Evolutionary conservation across 2,329 filamentous ascomycete species (phyloP).

Genomic region (Keithomyces neogunnii): DNA sequence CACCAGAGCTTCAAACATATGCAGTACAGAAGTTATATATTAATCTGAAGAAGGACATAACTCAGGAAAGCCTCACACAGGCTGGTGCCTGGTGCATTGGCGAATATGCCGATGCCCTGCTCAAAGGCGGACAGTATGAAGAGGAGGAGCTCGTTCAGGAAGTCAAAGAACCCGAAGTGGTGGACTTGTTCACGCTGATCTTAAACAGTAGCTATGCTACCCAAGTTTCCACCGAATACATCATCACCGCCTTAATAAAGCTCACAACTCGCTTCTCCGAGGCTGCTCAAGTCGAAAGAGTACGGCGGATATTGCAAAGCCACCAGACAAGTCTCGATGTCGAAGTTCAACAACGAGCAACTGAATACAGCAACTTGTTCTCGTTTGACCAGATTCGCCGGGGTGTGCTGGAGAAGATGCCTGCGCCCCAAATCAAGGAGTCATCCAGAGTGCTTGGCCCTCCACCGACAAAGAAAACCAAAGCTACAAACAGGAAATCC

Average conservation of each 20-base stretch:
- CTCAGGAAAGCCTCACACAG: constrained; percentile 88
- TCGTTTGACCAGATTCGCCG: constrained; percentile 76
- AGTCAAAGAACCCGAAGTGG: constrained; percentile 80
- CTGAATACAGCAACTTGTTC: constrained; percentile 95
- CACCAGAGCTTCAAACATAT: constrained; percentile 90
- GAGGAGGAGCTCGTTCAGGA: constrained; percentile 78
- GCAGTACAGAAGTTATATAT: constrained; percentile 91
- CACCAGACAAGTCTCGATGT: constrained; percentile 85
- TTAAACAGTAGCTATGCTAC: constrained; percentile 91
- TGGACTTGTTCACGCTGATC: constrained; percentile 88
- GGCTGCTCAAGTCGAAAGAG: constrained; percentile 73
- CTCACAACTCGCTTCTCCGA: constrained; percentile 83
- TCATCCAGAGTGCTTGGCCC: constrained; percentile 86
- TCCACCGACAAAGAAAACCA: constrained; percentile 56
- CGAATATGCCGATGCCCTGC: constrained; percentile 87
- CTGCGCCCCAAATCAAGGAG: constrained; percentile 91
- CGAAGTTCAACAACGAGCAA: constrained; percentile 90
- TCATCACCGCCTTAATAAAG: constrained; percentile 91
- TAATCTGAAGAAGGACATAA: constrained; percentile 90
- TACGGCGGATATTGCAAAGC: constrained; percentile 67
- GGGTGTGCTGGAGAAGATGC: constrained; percentile 96
- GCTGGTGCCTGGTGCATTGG: constrained; percentile 96
- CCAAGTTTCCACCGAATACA: constrained; percentile 89
- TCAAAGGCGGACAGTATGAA: constrained; percentile 84
- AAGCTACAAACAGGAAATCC: constrained; percentile 64